phyloP scores from a whole-genome alignment of 495 filamentous ascomycete genomes.

The Copromyces sp. region DNA sequence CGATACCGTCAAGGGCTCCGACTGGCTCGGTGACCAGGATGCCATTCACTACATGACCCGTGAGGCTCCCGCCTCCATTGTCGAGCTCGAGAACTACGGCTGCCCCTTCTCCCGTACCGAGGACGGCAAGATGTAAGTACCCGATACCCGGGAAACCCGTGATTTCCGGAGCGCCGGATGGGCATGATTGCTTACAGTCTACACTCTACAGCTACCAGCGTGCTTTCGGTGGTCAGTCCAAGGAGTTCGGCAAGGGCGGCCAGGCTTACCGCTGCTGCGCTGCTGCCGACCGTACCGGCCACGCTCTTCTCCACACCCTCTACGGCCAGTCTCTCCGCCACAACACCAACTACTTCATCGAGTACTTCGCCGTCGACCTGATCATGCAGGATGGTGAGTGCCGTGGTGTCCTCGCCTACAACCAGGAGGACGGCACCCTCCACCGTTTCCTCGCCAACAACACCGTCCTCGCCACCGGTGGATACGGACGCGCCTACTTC shows the following conservation, averaged over 20 bases:
- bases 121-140: conserved; percentile 75
- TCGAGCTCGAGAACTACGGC: conserved; percentile 94
- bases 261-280: conserved; percentile 96
- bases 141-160: background rate
- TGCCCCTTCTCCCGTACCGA: conserved; percentile 97
- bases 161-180: background rate
- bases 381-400: conserved; percentile 96
- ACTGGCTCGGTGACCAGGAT: conserved; percentile 98
- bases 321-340: conserved; percentile 95
- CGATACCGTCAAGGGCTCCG: conserved; percentile 96
- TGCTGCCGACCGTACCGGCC: conserved; percentile 89
- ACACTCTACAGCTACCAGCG: conserved; percentile 61
- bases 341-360: conserved; percentile 99
- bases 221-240: conserved; percentile 94
- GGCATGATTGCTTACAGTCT: conserved; percentile 4
- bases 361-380: conserved; percentile 93
- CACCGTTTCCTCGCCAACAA: conserved; percentile 93
- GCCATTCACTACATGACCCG: conserved; percentile 99
- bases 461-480: conserved; percentile 91
- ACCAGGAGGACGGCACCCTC: conserved; percentile 95
- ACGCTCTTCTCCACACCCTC: conserved; percentile 92
- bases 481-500: conserved; percentile 96
- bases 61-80: conserved; percentile 82
- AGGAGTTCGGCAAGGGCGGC: conserved; percentile 89
- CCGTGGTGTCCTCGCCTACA: conserved; percentile 91